These are phyloP conservation scores for Bipolaris sorokiniana DNA, from an alignment of 2,329 filamentous ascomycete genomes.

Conservation along the genomic window DNA sequence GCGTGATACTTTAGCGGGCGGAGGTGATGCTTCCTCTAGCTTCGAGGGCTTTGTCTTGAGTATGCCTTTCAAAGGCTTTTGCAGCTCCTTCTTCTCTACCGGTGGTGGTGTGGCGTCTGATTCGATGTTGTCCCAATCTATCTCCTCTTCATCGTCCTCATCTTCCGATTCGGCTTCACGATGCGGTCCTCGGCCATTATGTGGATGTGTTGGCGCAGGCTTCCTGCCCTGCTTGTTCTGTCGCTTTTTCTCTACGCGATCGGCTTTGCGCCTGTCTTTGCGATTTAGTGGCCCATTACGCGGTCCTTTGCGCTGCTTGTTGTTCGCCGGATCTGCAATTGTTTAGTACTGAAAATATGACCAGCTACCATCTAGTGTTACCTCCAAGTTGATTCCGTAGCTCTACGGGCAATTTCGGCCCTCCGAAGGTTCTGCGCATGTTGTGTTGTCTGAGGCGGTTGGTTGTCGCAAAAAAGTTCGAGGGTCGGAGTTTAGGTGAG, in stretches of 20 bases:
- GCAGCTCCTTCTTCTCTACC: slow-evolving; percentile 24
- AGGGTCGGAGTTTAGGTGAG: slow-evolving; percentile 33
- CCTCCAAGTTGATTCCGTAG: slow-evolving; percentile 53
- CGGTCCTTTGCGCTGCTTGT: slow-evolving; percentile 29
- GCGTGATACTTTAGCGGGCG: slow-evolving; percentile 40
- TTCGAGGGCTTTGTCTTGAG: slow-evolving; percentile 29
- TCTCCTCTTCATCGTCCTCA: slow-evolving; percentile 33
- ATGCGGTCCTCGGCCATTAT: slow-evolving; percentile 24
- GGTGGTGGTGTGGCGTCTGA: slow-evolving; percentile 37
- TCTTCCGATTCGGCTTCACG: slow-evolving; percentile 24
- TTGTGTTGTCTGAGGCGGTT: slow-evolving; percentile 23
- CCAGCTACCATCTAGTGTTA: slow-evolving; percentile 13
- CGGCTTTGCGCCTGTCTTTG: slow-evolving; percentile 71
- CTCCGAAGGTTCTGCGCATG: slow-evolving; percentile 49
- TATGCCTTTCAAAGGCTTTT: slow-evolving; percentile 40
- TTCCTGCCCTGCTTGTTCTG: slow-evolving; percentile 39
- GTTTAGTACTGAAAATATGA: slow-evolving; percentile 7
- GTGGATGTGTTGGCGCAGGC: slow-evolving; percentile 21
- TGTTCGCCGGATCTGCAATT: slow-evolving; percentile 36
- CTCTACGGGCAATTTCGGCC: slow-evolving; percentile 55
- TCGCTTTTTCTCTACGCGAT: slow-evolving; percentile 66
- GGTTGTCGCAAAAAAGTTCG: slow-evolving; percentile 40
- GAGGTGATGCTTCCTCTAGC: slow-evolving; percentile 20
- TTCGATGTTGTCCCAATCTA: slow-evolving; percentile 43
- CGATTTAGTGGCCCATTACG: slow-evolving; percentile 50